These are phyloP conservation scores for Akanthomyces uredinophilus DNA, from an alignment of 2,329 filamentous ascomycete species.

Conservation along the genomic window DNA sequence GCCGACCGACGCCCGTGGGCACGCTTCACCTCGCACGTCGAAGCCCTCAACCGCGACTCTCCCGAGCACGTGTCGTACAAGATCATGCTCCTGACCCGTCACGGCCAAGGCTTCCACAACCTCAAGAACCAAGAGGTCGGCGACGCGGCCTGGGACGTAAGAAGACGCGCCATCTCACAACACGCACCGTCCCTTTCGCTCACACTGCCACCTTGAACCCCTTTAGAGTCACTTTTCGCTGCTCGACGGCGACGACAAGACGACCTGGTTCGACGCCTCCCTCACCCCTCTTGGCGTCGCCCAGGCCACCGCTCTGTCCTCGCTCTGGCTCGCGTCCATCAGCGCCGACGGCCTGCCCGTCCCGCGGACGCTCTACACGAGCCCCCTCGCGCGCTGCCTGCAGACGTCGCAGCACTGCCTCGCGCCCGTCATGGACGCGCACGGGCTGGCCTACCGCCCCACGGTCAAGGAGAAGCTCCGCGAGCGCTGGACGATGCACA, in stretches of 20 bases:
- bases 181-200: neutral
- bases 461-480: slow-evolving; percentile 54
- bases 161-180: slow-evolving; percentile 13
- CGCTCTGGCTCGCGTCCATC: slow-evolving; percentile 47
- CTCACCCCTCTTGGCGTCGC: slow-evolving; percentile 47
- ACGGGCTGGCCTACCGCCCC: slow-evolving; percentile 40
- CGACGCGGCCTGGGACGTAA: slow-evolving; percentile 50
- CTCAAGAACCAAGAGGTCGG: slow-evolving; percentile 51
- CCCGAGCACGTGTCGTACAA: slow-evolving; percentile 45
- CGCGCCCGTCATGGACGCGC: slow-evolving; percentile 31
- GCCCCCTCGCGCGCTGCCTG: slow-evolving; percentile 53
- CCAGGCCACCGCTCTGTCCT: slow-evolving; percentile 48
- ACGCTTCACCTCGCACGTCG: slow-evolving; percentile 43
- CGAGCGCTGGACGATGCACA: slow-evolving; percentile 56
- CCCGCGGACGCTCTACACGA: slow-evolving; percentile 51
- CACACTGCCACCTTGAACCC: neutral
- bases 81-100: slow-evolving; percentile 49
- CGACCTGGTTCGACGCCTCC: slow-evolving; percentile 38
- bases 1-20: slow-evolving; percentile 44
- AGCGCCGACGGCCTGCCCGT: slow-evolving; percentile 42
- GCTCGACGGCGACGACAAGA: slow-evolving; percentile 34
- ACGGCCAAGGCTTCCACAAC: slow-evolving; percentile 49
- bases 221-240: slow-evolving; percentile 32
- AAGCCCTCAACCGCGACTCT: slow-evolving; percentile 38
- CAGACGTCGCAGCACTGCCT: slow-evolving; percentile 52